Conservation (phyloP, 1,284 basidiomycete species). For the Trametes hirsuta region DNA sequence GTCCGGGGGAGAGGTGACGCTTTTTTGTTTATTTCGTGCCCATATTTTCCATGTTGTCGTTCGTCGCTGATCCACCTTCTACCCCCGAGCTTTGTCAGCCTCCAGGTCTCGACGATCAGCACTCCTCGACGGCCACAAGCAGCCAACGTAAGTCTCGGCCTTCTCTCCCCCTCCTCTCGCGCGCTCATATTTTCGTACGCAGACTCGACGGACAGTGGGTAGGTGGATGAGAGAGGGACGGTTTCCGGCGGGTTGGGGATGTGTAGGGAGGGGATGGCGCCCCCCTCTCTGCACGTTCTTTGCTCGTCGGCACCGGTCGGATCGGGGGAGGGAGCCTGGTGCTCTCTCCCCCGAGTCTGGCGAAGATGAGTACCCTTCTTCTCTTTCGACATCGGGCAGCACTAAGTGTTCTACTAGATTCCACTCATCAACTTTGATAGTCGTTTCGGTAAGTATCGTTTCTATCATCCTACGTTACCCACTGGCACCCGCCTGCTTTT, state of each 20-base stretch:
- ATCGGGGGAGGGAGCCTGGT: slow-evolving; percentile 12
- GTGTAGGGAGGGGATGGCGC: slow-evolving; percentile 4
- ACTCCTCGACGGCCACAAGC: no score
- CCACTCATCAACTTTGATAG: not conserved
- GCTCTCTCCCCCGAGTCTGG: slow-evolving; percentile 8
- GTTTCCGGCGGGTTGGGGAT: not conserved
- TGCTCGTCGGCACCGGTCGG: not conserved
- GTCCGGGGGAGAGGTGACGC: slow-evolving; percentile 4
- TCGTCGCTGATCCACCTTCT: not conserved
- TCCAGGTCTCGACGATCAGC: not conserved
- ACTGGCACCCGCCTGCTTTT: no score
- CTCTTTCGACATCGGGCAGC: slow-evolving; percentile 30
- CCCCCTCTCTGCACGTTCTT: not conserved
- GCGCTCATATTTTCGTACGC: not conserved
- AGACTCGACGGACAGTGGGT: not conserved
- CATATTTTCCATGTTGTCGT: not conserved
- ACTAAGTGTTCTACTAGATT: not conserved
- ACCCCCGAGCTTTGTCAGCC: not conserved
- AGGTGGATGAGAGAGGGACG: not conserved
- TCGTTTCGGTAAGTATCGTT: no score
- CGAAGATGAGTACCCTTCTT: not conserved
- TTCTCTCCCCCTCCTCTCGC: no score
- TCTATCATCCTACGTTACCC: no score
- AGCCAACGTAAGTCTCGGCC: no score
- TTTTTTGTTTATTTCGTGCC: not conserved